Evolutionary conservation across 1,284 basidiomycete genomes (phyloP), one percentile per base, ranked within the genome.

Genomic region (Austroboletus novae-zelandiae): DNA sequence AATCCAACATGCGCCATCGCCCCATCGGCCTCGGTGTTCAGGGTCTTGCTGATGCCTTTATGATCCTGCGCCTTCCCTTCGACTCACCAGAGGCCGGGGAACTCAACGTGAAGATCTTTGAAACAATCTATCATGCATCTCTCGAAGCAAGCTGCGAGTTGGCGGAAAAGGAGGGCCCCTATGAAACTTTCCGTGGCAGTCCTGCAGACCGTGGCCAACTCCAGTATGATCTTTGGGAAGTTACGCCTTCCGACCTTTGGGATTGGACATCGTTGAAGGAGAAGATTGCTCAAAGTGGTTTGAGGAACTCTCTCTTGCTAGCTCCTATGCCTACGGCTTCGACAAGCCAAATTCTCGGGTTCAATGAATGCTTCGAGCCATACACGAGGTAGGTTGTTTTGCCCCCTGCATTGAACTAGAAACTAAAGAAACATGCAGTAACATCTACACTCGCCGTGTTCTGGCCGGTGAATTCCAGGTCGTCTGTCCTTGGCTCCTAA

Each of bases 401-500:
- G 18, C 20, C 10, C 23, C 23, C 15, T 32, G 13, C 5, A 35
- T 23, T 3, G 25, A 20, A 32, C 48, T 41, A 17, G 17, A 45
- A 14, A 41, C 50, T 62, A 48, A 61, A 51, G 17, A 43, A 36
- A 32, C 37, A 27, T 51, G 20, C 48, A 94, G 92, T 67, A 99
- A 98, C 79, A 97, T 99, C 66, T 99, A 99, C 74, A 95, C 96
- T 47, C 94, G 97, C 53, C 93, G 97, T 67, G 96, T 99, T n/a
- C 86, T 99, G 40, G 95, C 97, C 36, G 97, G 97, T 51, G 97
- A 99, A 77, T 99, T 99, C 90, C 96, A 98, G 72, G 85, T 99
- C 55, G 96, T 98, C 56, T 97, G 94, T 76, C 97, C 96, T 0
- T 99, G 97, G 97, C 81, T 99, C 47, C 82, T 99, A 15, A 88